These are phyloP conservation scores for Scenedesmus sp. DNA, from an alignment of 163 green algal genomes.

Conservation along the genomic window DNA sequence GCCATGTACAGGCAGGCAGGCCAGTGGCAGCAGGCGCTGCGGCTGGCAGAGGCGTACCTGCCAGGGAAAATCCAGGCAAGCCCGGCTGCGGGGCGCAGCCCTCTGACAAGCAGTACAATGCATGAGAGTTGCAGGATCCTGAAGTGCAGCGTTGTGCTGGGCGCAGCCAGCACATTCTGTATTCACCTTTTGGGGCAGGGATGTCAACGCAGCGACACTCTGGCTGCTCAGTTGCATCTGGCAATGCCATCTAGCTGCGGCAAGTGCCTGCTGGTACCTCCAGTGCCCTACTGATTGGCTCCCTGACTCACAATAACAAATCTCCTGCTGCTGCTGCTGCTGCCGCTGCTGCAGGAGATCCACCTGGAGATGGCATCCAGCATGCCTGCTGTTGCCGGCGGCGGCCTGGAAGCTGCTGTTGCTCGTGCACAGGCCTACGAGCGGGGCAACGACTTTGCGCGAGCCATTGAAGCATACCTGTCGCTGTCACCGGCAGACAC, in stretches of 20 bases:
- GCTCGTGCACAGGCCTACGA: constrained; percentile 74
- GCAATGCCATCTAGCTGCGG: neutral
- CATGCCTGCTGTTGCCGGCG: constrained; percentile 1
- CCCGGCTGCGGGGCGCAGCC: neutral
- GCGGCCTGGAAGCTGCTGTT: constrained; percentile 51
- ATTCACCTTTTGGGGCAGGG: too few relatives aligned
- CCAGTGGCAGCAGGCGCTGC: constrained; percentile 83
- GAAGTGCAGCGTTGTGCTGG: too few relatives aligned
- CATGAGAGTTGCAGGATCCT: neutral
- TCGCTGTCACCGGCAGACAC: constrained; percentile 53
- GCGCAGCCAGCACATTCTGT: too few relatives aligned
- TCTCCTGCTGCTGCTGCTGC: neutral
- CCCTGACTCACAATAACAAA: too few relatives aligned
- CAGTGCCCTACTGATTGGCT: neutral
- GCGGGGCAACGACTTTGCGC: constrained; percentile 73
- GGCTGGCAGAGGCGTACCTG: constrained; percentile 84
- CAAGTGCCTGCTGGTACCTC: neutral
- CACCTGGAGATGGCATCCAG: constrained; percentile 57
- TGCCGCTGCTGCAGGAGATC: constrained; percentile 41
- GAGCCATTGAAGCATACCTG: constrained; percentile 88
- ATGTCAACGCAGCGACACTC: too few relatives aligned
- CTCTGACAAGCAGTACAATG: neutral
- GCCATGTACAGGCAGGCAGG: constrained; percentile 80
- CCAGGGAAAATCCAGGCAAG: constrained; percentile 64
- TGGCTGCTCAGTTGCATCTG: too few relatives aligned